Evolutionary conservation across 202 grass and related monocot species (phyloP).

Genomic region (Sporobolus alterniflorus): DNA sequence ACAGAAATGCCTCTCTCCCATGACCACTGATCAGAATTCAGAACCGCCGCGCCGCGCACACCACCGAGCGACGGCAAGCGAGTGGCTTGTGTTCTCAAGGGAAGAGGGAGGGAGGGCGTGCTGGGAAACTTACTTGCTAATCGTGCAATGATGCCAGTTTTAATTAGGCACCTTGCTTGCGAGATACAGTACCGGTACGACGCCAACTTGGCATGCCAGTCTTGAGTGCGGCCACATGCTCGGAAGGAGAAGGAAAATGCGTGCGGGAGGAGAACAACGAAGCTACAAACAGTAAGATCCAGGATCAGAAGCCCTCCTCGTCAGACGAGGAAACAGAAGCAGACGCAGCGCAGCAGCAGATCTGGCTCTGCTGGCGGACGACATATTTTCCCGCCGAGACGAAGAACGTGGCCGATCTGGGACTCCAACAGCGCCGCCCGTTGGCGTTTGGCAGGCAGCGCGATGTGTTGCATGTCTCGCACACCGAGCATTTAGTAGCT

Average conservation of each 20-base stretch:
- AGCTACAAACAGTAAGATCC: constrained; percentile 5
- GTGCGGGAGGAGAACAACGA: background rate
- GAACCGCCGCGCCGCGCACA: background rate
- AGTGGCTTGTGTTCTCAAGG: background rate
- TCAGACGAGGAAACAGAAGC: background rate
- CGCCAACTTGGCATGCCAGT: background rate
- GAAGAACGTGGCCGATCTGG: background rate
- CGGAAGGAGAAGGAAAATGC: background rate
- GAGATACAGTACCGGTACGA: no score
- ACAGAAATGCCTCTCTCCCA: constrained; percentile 28
- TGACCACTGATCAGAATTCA: background rate
- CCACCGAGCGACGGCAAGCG: no score
- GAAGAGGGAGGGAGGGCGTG: background rate
- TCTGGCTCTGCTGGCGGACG: no score
- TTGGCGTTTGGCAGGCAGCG: background rate
- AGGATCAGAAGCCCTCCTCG: background rate
- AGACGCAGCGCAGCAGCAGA: no score
- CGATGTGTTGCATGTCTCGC: background rate
- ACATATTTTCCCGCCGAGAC: background rate
- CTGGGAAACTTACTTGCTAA: background rate
- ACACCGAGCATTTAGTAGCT: background rate
- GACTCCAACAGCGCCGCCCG: no score
- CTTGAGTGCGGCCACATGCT: background rate
- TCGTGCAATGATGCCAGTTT: background rate
- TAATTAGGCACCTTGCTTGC: no score